Base-by-base conservation (phyloP, 2,329 filamentous ascomycete species). In the Hymenotorrendiella dingleyae region DNA sequence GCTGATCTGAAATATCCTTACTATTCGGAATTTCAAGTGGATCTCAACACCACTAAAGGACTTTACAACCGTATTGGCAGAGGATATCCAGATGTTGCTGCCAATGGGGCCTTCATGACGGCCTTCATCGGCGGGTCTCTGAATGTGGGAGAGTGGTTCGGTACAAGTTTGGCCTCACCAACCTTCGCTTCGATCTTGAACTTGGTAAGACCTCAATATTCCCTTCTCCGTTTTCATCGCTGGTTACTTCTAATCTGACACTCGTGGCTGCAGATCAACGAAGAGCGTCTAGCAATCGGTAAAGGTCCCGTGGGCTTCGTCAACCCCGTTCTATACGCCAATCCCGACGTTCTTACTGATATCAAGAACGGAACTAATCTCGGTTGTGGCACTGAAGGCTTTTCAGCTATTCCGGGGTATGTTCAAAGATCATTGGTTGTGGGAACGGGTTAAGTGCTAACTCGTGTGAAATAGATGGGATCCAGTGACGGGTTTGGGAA, bases 21-120 rank as follows among this genome's bases (percentile, higher is more conserved):
- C n/a, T n/a, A n/a, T n/a, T n/a, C n/a, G n/a, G n/a, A n/a, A n/a
- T n/a, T n/a, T n/a, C n/a, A n/a, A n/a, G n/a, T n/a, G n/a, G n/a
- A n/a, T n/a, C n/a, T n/a, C n/a, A n/a, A n/a, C n/a, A n/a, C n/a
- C n/a, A n/a, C n/a, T n/a, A n/a, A n/a, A n/a, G n/a, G n/a, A n/a
- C n/a, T n/a, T n/a, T n/a, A n/a, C n/a, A n/a, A n/a, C n/a, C n/a
- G n/a, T n/a, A n/a, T n/a, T n/a, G n/a, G n/a, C n/a, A n/a, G n/a
- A n/a, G n/a, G n/a, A 1, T 73, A 65, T 33, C 73, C 72, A 1
- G 72, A 76, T 42, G 60, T 72, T n/a, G 54, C 62, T 2, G 67
- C 66, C 20, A 68, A 69, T 22, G 69, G 68, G 4, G 66, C 67
- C 6, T 67, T 65, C 38, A 69, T 64, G 44, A 61, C 66, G 34